A percentile compares a stretch with the other conserved stretches of the same genome.
Evolutionary conservation across 306 rosid genomes (phyloP).

Genomic region (Oxytropis ochrocephala): DNA sequence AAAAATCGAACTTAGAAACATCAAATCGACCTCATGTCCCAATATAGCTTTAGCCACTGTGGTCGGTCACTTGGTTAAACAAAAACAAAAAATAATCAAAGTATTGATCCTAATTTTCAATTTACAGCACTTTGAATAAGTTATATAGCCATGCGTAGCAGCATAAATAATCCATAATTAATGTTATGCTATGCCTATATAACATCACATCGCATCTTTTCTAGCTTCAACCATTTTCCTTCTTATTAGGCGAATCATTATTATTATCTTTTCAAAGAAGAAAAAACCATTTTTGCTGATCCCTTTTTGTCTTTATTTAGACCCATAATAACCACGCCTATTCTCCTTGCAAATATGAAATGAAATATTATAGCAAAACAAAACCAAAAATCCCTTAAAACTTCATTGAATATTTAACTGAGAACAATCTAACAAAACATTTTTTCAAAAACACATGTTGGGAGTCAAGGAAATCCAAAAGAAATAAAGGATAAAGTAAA

Average conservation of each 20-base stretch:
- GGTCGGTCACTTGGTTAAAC: no score
- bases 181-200: not conserved
- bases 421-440: not conserved
- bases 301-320: not conserved
- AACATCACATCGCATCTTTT: not conserved
- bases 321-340: not conserved
- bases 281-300: not conserved
- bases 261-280: not conserved
- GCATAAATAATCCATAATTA: not conserved
- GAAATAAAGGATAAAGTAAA: not conserved
- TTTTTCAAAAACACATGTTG: not conserved
- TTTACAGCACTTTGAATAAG: not conserved
- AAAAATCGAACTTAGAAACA: no score
- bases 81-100: not conserved
- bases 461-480: not conserved
- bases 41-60: no score
- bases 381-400: not conserved
- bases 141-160: not conserved
- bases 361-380: not conserved
- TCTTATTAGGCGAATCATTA: not conserved
- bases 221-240: not conserved
- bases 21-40: no score
- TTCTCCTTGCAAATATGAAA: not conserved
- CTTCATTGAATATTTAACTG: not conserved
- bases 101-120: not conserved